Evolutionary conservation across 225 moss, liverwort and hornwort species (phyloP).

Genomic region (Climacium dendroides): DNA sequence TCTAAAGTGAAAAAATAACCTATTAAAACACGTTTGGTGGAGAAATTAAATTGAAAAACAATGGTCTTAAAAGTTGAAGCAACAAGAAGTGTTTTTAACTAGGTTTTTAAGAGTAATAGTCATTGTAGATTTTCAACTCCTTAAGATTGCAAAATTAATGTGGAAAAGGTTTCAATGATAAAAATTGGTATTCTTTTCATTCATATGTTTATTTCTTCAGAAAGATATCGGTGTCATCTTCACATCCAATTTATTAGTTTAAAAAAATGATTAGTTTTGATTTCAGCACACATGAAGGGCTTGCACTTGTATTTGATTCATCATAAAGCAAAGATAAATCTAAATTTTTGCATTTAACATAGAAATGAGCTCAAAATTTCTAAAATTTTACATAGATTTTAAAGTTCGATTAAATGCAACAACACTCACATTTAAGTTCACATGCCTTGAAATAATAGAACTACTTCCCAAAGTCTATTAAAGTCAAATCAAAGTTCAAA

Average conservation of each 20-base stretch:
- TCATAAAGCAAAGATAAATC: neutral
- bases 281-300: no score
- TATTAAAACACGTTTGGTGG: neutral
- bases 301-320: neutral
- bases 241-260: neutral
- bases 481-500: accelerated
- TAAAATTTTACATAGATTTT: neutral
- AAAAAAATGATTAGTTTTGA: no score
- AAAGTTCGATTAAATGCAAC: neutral
- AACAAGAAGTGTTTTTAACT: neutral
- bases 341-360: no score
- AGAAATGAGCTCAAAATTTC: accelerated
- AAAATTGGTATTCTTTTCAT: no score
- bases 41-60: neutral
- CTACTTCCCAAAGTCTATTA: accelerated
- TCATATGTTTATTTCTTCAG: neutral
- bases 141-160: neutral
- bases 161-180: no score
- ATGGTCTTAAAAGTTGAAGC: no score
- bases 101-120: no score
- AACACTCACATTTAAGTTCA: accelerated
- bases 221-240: neutral
- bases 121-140: accelerated
- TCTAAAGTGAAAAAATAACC: neutral
- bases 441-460: no score